Percentiles rank a stretch among this genome's conserved stretches.
phyloP scores from a whole-genome alignment of 192 early-diverging fungal genomes.

The Umbelopsis sp. region DNA sequence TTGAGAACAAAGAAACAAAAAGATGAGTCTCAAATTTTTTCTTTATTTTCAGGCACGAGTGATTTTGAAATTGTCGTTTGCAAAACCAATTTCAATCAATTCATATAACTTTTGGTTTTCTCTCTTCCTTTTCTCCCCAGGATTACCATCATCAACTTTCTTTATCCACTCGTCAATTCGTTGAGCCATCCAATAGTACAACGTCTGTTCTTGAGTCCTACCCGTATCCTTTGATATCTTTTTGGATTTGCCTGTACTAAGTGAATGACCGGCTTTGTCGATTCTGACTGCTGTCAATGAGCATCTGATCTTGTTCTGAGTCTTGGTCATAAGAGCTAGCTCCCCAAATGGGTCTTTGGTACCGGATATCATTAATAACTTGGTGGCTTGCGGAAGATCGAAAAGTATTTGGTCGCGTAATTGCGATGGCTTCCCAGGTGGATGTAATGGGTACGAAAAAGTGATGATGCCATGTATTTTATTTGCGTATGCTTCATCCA shows the following conservation, averaged over 20 bases:
- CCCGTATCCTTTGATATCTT: neutral
- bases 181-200: neutral
- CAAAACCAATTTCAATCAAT: neutral
- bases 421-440: neutral
- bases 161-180: slow-evolving; percentile 6
- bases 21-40: neutral
- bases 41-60: slow-evolving; percentile 8
- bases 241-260: neutral
- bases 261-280: neutral
- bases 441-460: neutral
- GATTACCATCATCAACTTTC: neutral
- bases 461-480: neutral
- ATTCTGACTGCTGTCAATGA: neutral
- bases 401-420: slow-evolving; percentile 8
- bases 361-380: neutral
- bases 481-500: neutral
- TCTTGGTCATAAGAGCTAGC: neutral
- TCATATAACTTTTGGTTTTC: neutral
- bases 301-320: slow-evolving; percentile 4
- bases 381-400: neutral
- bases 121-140: neutral
- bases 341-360: slow-evolving; percentile 14
- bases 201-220: neutral
- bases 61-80: neutral
- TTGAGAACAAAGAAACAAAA: slow-evolving; percentile 2